Evolutionary conservation across 2,329 filamentous ascomycete genomes (phyloP).

Genomic region (Beauveria sp.): DNA sequence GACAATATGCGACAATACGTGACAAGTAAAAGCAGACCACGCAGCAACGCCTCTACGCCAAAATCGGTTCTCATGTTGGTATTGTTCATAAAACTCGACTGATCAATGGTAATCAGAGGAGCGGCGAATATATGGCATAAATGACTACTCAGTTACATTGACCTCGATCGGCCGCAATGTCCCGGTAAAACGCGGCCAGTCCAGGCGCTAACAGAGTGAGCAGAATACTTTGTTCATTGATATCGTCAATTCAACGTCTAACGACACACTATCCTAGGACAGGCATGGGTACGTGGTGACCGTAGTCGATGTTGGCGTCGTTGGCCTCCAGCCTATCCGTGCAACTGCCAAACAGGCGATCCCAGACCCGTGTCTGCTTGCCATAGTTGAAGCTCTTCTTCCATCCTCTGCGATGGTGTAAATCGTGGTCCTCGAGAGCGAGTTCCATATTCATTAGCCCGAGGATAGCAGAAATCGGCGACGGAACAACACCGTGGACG

Average conservation of each 20-base stretch:
- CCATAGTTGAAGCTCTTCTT: constrained; percentile 6
- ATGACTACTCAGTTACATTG: too few relatives aligned
- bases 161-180: too few relatives aligned
- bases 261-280: not conserved
- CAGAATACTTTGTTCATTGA: not conserved
- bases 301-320: not conserved
- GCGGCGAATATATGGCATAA: too few relatives aligned
- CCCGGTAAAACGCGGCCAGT: too few relatives aligned
- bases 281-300: not conserved
- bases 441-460: constrained; percentile 26
- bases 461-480: constrained; percentile 27
- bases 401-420: constrained; percentile 32
- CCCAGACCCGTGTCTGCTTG: constrained; percentile 3
- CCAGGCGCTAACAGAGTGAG: too few relatives aligned
- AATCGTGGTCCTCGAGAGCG: constrained; percentile 34
- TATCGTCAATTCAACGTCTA: not conserved
- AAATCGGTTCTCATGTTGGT: too few relatives aligned
- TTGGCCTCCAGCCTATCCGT: not conserved
- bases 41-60: too few relatives aligned
- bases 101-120: too few relatives aligned
- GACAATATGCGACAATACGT: too few relatives aligned
- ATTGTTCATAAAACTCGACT: too few relatives aligned
- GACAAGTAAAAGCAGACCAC: too few relatives aligned
- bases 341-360: constrained; percentile 1
- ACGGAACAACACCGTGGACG: constrained; percentile 26